A percentile compares a stretch with the other conserved stretches of the same genome.
phyloP scores from a whole-genome alignment of 495 filamentous ascomycete species.

The Penicillium ucsense region DNA sequence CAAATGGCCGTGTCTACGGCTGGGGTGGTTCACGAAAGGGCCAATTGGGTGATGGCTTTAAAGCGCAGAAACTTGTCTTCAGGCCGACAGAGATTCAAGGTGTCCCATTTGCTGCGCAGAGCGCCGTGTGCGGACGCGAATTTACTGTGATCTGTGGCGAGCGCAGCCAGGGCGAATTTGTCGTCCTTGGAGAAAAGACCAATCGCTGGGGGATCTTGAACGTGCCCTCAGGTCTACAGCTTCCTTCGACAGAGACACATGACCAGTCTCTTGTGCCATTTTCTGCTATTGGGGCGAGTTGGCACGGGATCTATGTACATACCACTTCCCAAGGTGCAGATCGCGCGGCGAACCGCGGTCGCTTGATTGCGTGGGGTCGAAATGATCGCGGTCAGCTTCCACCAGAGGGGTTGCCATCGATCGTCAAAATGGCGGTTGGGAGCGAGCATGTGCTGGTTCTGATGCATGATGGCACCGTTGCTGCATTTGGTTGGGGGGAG shows the following conservation, averaged over 20 bases:
- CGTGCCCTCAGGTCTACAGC: constrained; percentile 15
- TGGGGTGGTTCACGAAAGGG: constrained; percentile 84
- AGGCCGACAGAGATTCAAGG: constrained; percentile 48
- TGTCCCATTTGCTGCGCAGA: constrained; percentile 40
- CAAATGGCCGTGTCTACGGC: constrained; percentile 69
- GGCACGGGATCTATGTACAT: constrained; percentile 70
- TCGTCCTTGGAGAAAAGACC: constrained; percentile 48
- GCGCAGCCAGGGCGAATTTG: constrained; percentile 41
- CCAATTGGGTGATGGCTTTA: constrained; percentile 52
- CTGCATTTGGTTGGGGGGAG: constrained; percentile 92
- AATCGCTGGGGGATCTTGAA: constrained; percentile 56
- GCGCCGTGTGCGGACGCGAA: constrained; percentile 67
- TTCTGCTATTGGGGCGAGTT: constrained; percentile 53
- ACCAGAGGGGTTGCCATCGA: constrained; percentile 41
- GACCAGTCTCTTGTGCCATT: constrained; percentile 12
- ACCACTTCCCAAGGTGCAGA: background rate
- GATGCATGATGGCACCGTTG: constrained; percentile 46
- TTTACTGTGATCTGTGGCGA: constrained; percentile 64
- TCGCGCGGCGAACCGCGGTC: background rate
- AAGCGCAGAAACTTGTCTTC: constrained; percentile 36
- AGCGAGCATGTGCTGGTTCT: constrained; percentile 79
- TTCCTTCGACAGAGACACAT: background rate
- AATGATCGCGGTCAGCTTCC: constrained; percentile 75
- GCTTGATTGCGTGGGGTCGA: constrained; percentile 51
- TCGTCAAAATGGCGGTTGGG: constrained; percentile 58